Evolutionary conservation across 192 early-diverging fungal genomes (phyloP).

Genomic region (Rhizophagus prolifer): DNA sequence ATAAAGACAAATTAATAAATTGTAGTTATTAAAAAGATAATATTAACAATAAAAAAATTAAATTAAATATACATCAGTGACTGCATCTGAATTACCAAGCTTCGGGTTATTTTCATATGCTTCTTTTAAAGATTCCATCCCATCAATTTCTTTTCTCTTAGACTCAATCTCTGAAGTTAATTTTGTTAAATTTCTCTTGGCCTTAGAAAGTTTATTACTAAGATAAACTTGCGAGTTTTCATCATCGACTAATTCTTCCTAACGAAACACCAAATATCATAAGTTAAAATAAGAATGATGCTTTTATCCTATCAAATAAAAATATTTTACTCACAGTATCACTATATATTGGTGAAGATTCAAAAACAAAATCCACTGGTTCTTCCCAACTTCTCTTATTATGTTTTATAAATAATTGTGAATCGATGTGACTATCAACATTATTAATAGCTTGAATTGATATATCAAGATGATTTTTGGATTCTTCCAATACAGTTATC

Average conservation of each 20-base stretch:
- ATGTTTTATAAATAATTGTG: slow-evolving; percentile 48
- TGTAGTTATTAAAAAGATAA: neutral
- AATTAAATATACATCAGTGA: slow-evolving; percentile 47
- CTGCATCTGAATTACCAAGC: slow-evolving; percentile 61
- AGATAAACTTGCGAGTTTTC: slow-evolving; percentile 62
- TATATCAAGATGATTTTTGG: slow-evolving; percentile 36
- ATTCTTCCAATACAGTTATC: slow-evolving; percentile 35
- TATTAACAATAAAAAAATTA: neutral
- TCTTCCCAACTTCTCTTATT: slow-evolving; percentile 33
- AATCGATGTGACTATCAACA: slow-evolving; percentile 56
- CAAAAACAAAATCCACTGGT: slow-evolving; percentile 38
- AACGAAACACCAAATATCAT: slow-evolving; percentile 1
- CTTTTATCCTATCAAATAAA: neutral
- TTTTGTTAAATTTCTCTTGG: slow-evolving; percentile 48
- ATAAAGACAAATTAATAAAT: neutral
- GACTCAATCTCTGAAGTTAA: slow-evolving; percentile 50
- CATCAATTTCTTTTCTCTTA: slow-evolving; percentile 52
- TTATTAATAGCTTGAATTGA: slow-evolving; percentile 36
- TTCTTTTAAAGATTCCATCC: slow-evolving; percentile 47
- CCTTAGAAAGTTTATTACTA: slow-evolving; percentile 64
- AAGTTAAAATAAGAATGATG: neutral
- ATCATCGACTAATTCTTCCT: slow-evolving; percentile 54
- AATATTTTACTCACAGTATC: slow-evolving; percentile 35
- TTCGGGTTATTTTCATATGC: slow-evolving; percentile 49
- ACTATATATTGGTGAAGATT: slow-evolving; percentile 34